Evolutionary conservation across 2,329 filamentous ascomycete species (phyloP), one percentile per base, ranked within the genome.

Genomic region (Berkeleyomyces rouxiae): DNA sequence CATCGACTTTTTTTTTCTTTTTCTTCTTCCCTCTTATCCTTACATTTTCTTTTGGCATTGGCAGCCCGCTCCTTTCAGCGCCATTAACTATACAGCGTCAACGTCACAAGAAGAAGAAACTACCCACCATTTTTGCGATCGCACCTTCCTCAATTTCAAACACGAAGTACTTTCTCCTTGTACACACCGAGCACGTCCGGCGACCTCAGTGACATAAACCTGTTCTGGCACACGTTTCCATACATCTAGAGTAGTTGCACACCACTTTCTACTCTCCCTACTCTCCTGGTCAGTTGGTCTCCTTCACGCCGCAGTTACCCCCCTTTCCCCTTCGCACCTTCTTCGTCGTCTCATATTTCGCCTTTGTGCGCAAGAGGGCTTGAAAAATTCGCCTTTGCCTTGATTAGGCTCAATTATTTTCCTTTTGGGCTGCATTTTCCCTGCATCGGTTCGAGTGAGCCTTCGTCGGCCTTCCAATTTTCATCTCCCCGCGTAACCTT

Each of bases 51-150:
- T 44, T 37, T 60, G n/a, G n/a, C 49, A 49, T 60, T 47, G 51
- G 33, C 51, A 7, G 33, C 51, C 13, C 36, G 7, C 36, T 55
- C 51, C 51, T 55, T 55, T 36, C 51, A 37, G 36, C 49, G n/a
- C 13, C 51, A n/a, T 37, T 7, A 6, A 37, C 36, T 16, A 37
- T n/a, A 36, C 51, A 36, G 13, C 13, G 23, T 37, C 51, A 55
- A 37, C 51, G 51, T 55, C 51, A 55, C 51, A 55, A 55, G 51
- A 55, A 55, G 39, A 55, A 55, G 51, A 55, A 55, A 39, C 51
- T 55, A 55, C 51, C 51, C 11, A n/a, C 39, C 33, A 13, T 7
- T 39, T 36, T 55, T 55, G 31, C 33, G 33, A 55, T 55, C 51
- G 51, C 39, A 36, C 33, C 23, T 55, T 55, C 31, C 51, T n/a